Conservation (phyloP, 1,284 basidiomycete genomes). For the Rhodotorula sp. region DNA sequence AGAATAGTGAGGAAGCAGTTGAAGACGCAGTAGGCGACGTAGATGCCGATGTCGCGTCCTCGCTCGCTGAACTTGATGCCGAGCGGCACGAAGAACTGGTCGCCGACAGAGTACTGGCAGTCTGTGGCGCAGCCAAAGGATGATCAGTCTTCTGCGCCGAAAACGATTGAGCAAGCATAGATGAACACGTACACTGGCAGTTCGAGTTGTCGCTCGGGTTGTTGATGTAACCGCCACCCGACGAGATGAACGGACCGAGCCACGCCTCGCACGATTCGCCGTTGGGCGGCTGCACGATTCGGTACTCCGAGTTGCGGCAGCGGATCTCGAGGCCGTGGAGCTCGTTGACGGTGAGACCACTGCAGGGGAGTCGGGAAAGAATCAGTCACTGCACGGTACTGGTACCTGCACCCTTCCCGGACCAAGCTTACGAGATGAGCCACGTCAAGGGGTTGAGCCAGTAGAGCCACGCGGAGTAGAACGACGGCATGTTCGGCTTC, state of each 20-base stretch:
- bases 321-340: slow-evolving; percentile 68
- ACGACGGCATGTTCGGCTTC: slow-evolving; percentile 59
- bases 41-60: slow-evolving; percentile 5
- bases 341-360: slow-evolving; percentile 71
- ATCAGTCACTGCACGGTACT: too few relatives aligned
- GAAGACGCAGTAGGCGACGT: slow-evolving; percentile 51
- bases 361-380: too few relatives aligned
- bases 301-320: slow-evolving; percentile 47
- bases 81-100: slow-evolving; percentile 67
- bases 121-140: not conserved
- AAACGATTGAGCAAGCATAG: slow-evolving; percentile 33
- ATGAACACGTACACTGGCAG: slow-evolving; percentile 58
- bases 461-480: slow-evolving; percentile 67
- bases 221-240: slow-evolving; percentile 68
- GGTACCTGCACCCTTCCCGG: too few relatives aligned
- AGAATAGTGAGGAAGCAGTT: slow-evolving; percentile 69
- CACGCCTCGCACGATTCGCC: slow-evolving; percentile 48
- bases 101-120: slow-evolving; percentile 59
- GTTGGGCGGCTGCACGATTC: slow-evolving; percentile 46
- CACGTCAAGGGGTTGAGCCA: slow-evolving; percentile 47
- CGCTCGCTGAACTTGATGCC: slow-evolving; percentile 61
- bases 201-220: slow-evolving; percentile 61
- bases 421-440: slow-evolving; percentile 42
- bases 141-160: not conserved
- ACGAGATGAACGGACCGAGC: slow-evolving; percentile 46